A percentile compares a stretch with the other conserved stretches of the same genome.
These are phyloP conservation scores for Wallacemonas collosoma DNA, from an alignment of 208 protist species.

Conservation along the genomic window DNA sequence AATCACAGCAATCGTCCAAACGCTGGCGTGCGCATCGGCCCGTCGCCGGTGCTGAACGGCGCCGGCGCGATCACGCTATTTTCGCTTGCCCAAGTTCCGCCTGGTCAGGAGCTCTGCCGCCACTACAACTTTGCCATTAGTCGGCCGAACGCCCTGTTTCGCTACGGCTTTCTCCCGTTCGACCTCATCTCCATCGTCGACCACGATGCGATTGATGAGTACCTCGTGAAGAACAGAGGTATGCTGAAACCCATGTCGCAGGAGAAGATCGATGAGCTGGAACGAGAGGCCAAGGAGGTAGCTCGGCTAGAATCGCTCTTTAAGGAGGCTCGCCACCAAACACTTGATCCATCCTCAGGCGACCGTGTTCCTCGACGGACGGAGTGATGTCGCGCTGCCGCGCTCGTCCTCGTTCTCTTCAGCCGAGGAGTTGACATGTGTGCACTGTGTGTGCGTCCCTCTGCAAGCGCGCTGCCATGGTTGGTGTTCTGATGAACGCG, in stretches of 20 bases:
- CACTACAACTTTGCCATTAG: conserved; percentile 92
- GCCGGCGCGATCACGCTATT: conserved; percentile 75
- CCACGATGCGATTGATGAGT: conserved; percentile 76
- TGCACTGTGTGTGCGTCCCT: no score
- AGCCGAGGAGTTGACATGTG: no score
- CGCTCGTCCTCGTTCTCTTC: no score
- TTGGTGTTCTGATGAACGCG: no score
- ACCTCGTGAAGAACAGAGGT: conserved; percentile 56
- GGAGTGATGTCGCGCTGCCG: conserved; percentile 11
- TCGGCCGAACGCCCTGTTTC: conserved; percentile 79
- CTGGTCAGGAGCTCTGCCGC: conserved; percentile 87
- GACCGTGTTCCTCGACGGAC: conserved; percentile 24
- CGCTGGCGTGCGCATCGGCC: conserved; percentile 66
- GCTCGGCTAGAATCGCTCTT: conserved; percentile 71
- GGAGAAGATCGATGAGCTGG: conserved; percentile 40
- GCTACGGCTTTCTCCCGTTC: conserved; percentile 91
- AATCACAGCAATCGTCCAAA: conserved; percentile 92
- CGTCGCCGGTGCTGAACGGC: conserved; percentile 49
- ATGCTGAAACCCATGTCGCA: conserved; percentile 65
- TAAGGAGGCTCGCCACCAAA: conserved; percentile 42
- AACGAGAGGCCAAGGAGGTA: conserved; percentile 48
- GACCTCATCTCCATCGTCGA: conserved; percentile 91
- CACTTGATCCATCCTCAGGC: conserved; percentile 14
- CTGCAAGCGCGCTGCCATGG: no score
- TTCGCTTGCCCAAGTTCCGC: conserved; percentile 60